phyloP scores from a whole-genome alignment of 768 basidiomycete genomes.

The Naganishia vaughanmartiniae region DNA sequence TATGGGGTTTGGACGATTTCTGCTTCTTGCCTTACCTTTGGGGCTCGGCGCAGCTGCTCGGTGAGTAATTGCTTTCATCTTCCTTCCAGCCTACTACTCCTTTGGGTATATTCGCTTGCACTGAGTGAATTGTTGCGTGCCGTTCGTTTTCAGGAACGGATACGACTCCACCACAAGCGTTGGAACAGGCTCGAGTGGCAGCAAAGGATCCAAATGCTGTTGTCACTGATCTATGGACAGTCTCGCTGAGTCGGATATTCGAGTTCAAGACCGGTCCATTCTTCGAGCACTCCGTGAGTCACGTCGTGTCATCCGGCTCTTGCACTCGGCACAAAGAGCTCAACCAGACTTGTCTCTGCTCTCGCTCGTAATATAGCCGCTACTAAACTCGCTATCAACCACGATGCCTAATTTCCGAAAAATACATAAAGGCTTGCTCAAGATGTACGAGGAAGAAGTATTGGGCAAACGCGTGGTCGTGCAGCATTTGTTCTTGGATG shows the following conservation, averaged over 20 bases:
- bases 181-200: constrained; percentile 28
- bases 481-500: constrained; percentile 60
- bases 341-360: not conserved
- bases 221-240: constrained; percentile 62
- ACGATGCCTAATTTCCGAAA: constrained; percentile 90
- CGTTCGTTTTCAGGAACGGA: constrained; percentile 8
- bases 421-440: constrained; percentile 82
- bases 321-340: too few species aligned
- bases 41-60: constrained; percentile 55
- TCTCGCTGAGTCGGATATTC: constrained; percentile 64
- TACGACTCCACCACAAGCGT: constrained; percentile 33
- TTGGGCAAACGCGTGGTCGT: constrained; percentile 93
- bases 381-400: constrained; percentile 77
- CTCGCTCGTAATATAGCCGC: constrained; percentile 55
- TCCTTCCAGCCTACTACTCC: constrained; percentile 31
- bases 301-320: not conserved
- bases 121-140: too few species aligned
- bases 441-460: constrained; percentile 97
- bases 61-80: constrained; percentile 42
- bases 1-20: constrained; percentile 96
- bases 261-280: constrained; percentile 81
- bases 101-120: not conserved
- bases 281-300: constrained; percentile 69
- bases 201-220: not conserved
- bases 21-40: constrained; percentile 81